Evolutionary conservation across 2,329 filamentous ascomycete genomes (phyloP).

Genomic region (Pseudogymnoascus sp.): DNA sequence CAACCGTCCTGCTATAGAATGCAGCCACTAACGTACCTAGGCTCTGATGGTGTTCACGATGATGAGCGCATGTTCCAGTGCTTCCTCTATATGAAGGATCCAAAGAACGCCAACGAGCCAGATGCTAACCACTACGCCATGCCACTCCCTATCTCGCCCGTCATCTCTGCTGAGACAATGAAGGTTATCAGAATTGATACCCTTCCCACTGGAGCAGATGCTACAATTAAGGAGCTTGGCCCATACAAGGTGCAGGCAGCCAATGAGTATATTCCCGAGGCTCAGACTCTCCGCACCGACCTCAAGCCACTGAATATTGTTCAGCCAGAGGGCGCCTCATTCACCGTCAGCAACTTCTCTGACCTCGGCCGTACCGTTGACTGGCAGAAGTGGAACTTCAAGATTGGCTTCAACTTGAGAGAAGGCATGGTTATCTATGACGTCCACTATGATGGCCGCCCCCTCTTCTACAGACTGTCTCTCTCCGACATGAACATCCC

Average conservation of each 20-base stretch:
- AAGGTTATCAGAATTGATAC: conserved; percentile 63
- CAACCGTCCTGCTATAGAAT: background rate
- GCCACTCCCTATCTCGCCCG: conserved; percentile 57
- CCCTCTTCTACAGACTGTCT: conserved; percentile 58
- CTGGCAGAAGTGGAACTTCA: conserved; percentile 61
- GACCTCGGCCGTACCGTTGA: conserved; percentile 47
- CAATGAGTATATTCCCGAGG: conserved; percentile 60
- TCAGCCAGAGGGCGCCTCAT: conserved; percentile 58
- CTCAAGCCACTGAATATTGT: conserved; percentile 57
- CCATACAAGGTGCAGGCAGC: conserved; percentile 49
- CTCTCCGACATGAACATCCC: conserved; percentile 57
- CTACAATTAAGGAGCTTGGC: conserved; percentile 45
- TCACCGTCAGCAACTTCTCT: conserved; percentile 43
- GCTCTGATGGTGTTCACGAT: conserved; percentile 43
- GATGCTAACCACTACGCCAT: conserved; percentile 65
- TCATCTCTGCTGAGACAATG: conserved; percentile 54
- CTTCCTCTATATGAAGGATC: conserved; percentile 60
- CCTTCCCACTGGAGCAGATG: conserved; percentile 59
- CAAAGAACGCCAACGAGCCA: conserved; percentile 48
- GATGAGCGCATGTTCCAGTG: conserved; percentile 49
- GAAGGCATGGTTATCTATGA: conserved; percentile 64
- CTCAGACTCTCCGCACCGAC: conserved; percentile 51
- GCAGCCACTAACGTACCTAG: conserved; percentile 24
- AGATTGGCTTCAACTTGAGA: conserved; percentile 53
- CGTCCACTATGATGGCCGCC: conserved; percentile 55